These are phyloP conservation scores for Acacia melanoxylon DNA, from an alignment of 306 rosid species.

Conservation along the genomic window DNA sequence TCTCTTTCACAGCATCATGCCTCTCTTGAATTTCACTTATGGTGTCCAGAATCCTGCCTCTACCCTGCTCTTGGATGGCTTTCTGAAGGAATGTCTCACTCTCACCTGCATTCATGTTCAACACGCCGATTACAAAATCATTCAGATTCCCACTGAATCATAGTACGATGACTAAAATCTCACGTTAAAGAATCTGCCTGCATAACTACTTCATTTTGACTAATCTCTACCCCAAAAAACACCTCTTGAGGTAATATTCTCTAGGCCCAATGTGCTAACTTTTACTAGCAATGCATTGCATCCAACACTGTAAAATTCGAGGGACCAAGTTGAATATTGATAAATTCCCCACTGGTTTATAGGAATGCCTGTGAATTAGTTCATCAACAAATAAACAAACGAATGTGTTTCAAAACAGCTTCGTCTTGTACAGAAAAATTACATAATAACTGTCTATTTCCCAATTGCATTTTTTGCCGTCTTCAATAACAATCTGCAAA, in stretches of 20 bases:
- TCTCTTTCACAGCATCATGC: slow-evolving; percentile 88
- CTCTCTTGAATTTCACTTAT: slow-evolving; percentile 95
- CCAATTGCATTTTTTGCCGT: background rate
- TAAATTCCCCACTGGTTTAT: background rate
- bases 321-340: background rate
- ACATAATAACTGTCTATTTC: background rate
- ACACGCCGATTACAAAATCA: slow-evolving; percentile 11
- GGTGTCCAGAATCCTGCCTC: slow-evolving; percentile 86
- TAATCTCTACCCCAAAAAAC: background rate
- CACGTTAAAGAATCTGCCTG: background rate
- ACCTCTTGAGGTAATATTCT: background rate
- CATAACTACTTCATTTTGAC: background rate
- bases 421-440: background rate
- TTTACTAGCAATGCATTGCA: background rate
- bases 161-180: background rate
- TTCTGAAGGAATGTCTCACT: slow-evolving; percentile 96
- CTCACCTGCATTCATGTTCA: slow-evolving; percentile 59
- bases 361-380: background rate
- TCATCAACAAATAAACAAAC: background rate
- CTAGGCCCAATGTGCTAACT: background rate
- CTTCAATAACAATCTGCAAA: background rate
- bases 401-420: background rate
- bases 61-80: slow-evolving; percentile 94
- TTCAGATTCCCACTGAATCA: background rate
- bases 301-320: slow-evolving; percentile 3